Evolutionary conservation across 495 filamentous ascomycete species (phyloP).

Genomic region (Arthonia radiata): DNA sequence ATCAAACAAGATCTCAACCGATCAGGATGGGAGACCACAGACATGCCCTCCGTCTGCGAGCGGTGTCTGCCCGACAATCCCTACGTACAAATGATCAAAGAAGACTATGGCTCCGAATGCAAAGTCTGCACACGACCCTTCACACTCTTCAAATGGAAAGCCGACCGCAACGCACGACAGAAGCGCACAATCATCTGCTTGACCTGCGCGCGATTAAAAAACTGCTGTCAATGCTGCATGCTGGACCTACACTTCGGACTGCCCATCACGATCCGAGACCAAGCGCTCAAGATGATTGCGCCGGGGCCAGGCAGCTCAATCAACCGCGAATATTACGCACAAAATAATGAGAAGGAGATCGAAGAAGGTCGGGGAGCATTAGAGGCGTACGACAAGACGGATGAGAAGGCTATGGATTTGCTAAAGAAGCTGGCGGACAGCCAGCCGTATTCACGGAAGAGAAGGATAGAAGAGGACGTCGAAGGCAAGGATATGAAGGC

Average conservation of each 20-base stretch:
- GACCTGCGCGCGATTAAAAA: constrained; percentile 85
- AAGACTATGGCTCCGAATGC: constrained; percentile 66
- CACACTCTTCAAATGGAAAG: constrained; percentile 88
- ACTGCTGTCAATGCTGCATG: constrained; percentile 98
- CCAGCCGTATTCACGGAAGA: constrained; percentile 81
- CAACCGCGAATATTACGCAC: constrained; percentile 92
- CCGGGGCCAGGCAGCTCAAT: constrained; percentile 74
- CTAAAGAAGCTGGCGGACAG: constrained; percentile 65
- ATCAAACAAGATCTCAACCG: constrained; percentile 95
- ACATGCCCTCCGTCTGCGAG: constrained; percentile 45
- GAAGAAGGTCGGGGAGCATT: constrained; percentile 67
- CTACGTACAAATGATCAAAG: constrained; percentile 96
- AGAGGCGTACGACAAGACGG: constrained; percentile 85
- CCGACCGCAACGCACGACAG: constrained; percentile 62
- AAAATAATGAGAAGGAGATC: constrained; percentile 85
- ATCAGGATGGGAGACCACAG: constrained; percentile 85
- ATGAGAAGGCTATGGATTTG: constrained; percentile 82
- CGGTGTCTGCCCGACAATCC: constrained; percentile 86
- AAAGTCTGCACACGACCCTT: constrained; percentile 86
- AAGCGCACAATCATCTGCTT: constrained; percentile 80
- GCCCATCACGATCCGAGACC: constrained; percentile 80
- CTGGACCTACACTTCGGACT: constrained; percentile 86
- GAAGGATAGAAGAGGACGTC: constrained; percentile 38
- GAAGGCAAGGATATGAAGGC: constrained; percentile 16
- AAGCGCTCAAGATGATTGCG: constrained; percentile 91